Conservation (phyloP, 345 rosid species). For the Eucalyptus erythrocorys region DNA sequence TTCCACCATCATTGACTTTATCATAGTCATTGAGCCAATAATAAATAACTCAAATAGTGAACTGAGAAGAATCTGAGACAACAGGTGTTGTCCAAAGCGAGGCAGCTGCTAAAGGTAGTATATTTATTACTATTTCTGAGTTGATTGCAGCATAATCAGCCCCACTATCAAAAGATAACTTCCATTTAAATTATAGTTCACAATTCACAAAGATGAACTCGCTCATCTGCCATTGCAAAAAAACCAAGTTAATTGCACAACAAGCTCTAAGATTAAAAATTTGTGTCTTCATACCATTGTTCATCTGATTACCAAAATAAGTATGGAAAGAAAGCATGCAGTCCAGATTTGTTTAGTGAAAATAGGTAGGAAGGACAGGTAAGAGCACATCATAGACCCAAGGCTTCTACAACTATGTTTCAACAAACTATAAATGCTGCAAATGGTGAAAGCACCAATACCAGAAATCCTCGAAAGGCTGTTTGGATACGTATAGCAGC, state of each 20-base stretch:
- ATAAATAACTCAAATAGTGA: neutral
- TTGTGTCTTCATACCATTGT: neutral
- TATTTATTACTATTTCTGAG: neutral
- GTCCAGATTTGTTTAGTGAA: neutral
- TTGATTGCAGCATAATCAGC: neutral
- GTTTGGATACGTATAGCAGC: constrained; percentile 91
- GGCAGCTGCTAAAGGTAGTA: neutral
- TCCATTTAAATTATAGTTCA: neutral
- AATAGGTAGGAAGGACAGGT: neutral
- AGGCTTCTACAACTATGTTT: neutral
- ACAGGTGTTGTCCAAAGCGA: neutral
- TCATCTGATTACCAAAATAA: neutral
- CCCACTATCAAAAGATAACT: neutral
- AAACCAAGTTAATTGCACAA: neutral
- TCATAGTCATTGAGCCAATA: neutral
- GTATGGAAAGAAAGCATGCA: neutral
- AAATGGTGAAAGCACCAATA: constrained; percentile 5
- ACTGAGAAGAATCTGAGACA: neutral
- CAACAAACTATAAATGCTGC: neutral
- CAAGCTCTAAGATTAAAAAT: neutral
- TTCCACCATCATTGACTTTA: neutral
- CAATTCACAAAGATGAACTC: neutral
- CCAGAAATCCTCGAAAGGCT: constrained; percentile 95
- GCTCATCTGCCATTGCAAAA: neutral
- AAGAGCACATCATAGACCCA: neutral